phyloP scores from a whole-genome alignment of 495 filamentous ascomycete genomes.

The Aspergillus leporis region DNA sequence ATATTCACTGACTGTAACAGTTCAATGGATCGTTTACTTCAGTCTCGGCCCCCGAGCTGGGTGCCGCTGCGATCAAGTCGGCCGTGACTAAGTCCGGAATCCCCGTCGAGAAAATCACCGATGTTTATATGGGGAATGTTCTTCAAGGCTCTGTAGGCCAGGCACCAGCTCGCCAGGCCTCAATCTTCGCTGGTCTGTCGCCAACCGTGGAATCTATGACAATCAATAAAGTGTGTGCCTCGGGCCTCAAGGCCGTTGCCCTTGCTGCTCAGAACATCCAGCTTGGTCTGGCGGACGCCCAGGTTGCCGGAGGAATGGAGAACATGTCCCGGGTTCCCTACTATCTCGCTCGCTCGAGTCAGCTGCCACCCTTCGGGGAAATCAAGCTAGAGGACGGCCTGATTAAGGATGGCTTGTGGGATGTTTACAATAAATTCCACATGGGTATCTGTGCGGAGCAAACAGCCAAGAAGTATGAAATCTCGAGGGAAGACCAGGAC shows the following conservation, averaged over 20 bases:
- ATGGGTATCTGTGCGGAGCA: slow-evolving; percentile 99
- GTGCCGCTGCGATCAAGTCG: slow-evolving; percentile 83
- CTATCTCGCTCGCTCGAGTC: slow-evolving; percentile 76
- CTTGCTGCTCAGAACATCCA: slow-evolving; percentile 94
- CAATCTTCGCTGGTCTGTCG: slow-evolving; percentile 82
- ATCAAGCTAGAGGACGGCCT: slow-evolving; percentile 86
- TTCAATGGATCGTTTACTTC: slow-evolving; percentile 89
- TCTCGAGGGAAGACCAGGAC: slow-evolving; percentile 84
- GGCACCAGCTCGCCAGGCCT: slow-evolving; percentile 87
- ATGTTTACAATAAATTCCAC: slow-evolving; percentile 94
- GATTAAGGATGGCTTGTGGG: slow-evolving; percentile 93
- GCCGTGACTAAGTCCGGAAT: slow-evolving; percentile 81
- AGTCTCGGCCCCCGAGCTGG: slow-evolving; percentile 81
- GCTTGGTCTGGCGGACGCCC: slow-evolving; percentile 79
- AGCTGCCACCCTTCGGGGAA: slow-evolving; percentile 80
- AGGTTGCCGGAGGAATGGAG: slow-evolving; percentile 95
- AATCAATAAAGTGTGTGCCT: slow-evolving; percentile 97
- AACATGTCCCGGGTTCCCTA: slow-evolving; percentile 95
- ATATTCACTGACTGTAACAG: slow-evolving; percentile 42
- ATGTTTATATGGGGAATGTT: slow-evolving; percentile 99
- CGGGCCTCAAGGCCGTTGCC: slow-evolving; percentile 86
- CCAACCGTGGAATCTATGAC: slow-evolving; percentile 79
- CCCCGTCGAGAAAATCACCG: slow-evolving; percentile 72
- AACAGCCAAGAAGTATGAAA: slow-evolving; percentile 81
- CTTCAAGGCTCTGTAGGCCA: slow-evolving; percentile 82